phyloP scores from a whole-genome alignment of 2,329 filamentous ascomycete species.

The Blastomyces silverae region DNA sequence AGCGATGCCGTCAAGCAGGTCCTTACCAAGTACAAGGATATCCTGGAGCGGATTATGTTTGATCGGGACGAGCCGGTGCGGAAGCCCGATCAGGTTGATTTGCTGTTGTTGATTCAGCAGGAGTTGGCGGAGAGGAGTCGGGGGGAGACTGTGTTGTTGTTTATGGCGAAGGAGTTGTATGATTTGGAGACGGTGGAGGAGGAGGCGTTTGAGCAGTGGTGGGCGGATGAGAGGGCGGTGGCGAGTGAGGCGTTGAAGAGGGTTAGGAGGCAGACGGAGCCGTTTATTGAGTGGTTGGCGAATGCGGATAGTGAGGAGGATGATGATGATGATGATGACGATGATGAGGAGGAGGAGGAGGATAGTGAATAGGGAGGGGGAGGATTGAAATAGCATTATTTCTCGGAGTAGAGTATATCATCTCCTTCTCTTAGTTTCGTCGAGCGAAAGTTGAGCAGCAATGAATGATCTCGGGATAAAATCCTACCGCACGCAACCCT shows the following conservation, averaged over 20 bases:
- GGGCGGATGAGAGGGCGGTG: slow-evolving; percentile 64
- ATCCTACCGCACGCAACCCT: background rate
- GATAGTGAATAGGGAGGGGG: slow-evolving; percentile 21
- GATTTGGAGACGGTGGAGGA: slow-evolving; percentile 79
- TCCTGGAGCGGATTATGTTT: slow-evolving; percentile 55
- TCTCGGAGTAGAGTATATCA: background rate
- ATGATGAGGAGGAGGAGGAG: slow-evolving; percentile 53
- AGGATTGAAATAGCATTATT: slow-evolving; percentile 8
- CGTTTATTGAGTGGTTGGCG: slow-evolving; percentile 77
- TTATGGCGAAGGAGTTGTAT: slow-evolving; percentile 76
- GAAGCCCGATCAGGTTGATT: slow-evolving; percentile 72
- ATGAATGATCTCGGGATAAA: background rate
- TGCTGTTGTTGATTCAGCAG: slow-evolving; percentile 72
- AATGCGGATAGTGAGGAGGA: slow-evolving; percentile 65
- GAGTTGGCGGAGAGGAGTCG: slow-evolving; percentile 62
- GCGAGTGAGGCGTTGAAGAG: slow-evolving; percentile 61
- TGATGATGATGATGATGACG: slow-evolving; percentile 58
- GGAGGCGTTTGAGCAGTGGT: slow-evolving; percentile 84
- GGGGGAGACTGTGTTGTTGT: slow-evolving; percentile 63
- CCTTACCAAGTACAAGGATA: slow-evolving; percentile 57
- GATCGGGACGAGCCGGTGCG: slow-evolving; percentile 45
- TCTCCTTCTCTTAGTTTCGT: too few relatives aligned
- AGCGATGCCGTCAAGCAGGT: slow-evolving; percentile 58
- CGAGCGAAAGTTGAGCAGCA: too few relatives aligned
- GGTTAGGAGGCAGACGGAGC: slow-evolving; percentile 66